Base-by-base conservation (phyloP, 805 yeast genomes). In the Hanseniaspora guilliermondii region DNA sequence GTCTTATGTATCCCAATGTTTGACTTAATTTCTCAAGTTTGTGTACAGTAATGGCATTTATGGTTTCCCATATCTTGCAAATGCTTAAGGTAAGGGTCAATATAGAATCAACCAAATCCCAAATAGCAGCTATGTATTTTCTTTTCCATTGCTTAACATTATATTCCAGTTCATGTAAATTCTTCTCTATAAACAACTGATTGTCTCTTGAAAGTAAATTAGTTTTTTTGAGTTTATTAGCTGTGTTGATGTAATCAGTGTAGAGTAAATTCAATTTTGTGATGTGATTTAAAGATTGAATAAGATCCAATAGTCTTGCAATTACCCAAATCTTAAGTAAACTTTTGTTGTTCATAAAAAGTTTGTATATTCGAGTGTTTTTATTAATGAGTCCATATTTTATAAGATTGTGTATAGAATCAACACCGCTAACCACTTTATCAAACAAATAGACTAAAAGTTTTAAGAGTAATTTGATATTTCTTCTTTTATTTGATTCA, bases 351-450 rank as follows among this genome's bases (percentile, higher is more conserved):
- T 27, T 33, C 24, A 40, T 22, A 6, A 49, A 37, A 6, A 40
- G 11, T 16, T 22, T 40, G 24, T 42, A 40, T 9, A 49, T 16
- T n/a, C 39, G 21, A 2, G 47, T 40, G 6, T 49, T 49, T 9
- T 30, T 30, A 16, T 47, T 22, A 25, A 49, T 32, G 11, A 49
- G 12, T 14, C 47, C 47, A 32, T 49, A 49, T 25, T 49, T 49
- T 7, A 49, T 24, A 5, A 49, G 16, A 24, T 32, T 37, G 21
- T 49, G 53, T 2, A 40, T n/a, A 17, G 40, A 40, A 16, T 49
- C 53, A 8, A 49, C 40, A 32, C 35, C 14, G 14, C n/a, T 32
- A 16, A 30, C 32, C 3, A 21, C 14, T 9, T 33, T 40, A 12
- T 49, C 53, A 32, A 40, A 41, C 1, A 36, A 16, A n/a, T 24